phyloP scores from a whole-genome alignment of 208 protist genomes.

The Trypanosomatidae sp. region DNA sequence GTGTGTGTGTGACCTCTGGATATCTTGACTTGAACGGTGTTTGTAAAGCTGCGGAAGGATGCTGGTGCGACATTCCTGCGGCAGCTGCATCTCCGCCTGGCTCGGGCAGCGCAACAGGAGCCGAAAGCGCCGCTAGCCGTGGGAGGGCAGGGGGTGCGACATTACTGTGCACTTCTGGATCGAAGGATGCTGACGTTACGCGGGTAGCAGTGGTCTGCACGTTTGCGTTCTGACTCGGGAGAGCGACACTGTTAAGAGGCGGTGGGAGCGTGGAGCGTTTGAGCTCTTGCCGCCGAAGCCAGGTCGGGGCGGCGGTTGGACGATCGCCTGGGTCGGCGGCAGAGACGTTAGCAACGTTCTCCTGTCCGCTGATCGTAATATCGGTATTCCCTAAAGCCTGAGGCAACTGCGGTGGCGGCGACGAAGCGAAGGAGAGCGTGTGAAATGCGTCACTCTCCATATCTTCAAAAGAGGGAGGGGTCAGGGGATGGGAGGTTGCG shows the following conservation, averaged over 20 bases:
- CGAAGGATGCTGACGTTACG: neutral
- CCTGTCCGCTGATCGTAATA: neutral
- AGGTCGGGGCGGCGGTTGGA: neutral
- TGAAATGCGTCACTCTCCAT: neutral
- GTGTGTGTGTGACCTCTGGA: neutral
- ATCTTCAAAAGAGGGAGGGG: neutral
- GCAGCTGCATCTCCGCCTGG: neutral
- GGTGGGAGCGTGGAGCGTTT: neutral
- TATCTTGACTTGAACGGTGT: neutral
- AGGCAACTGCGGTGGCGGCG: neutral
- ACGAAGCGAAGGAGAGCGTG: neutral
- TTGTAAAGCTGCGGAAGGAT: neutral
- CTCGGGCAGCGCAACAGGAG: too few species aligned
- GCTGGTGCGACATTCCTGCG: neutral
- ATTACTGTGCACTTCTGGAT: neutral
- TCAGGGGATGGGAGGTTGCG: neutral
- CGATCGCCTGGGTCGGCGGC: neutral
- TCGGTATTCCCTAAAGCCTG: neutral
- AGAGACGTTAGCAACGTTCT: neutral
- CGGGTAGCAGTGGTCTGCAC: neutral
- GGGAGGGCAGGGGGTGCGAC: conserved; percentile 9
- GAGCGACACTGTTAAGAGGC: conserved; percentile 1
- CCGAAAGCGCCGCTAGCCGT: neutral
- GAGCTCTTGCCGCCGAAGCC: neutral
- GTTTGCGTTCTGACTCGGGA: neutral